Base-by-base conservation (phyloP, 148 eudicot species). In the Oxyria digyna region DNA sequence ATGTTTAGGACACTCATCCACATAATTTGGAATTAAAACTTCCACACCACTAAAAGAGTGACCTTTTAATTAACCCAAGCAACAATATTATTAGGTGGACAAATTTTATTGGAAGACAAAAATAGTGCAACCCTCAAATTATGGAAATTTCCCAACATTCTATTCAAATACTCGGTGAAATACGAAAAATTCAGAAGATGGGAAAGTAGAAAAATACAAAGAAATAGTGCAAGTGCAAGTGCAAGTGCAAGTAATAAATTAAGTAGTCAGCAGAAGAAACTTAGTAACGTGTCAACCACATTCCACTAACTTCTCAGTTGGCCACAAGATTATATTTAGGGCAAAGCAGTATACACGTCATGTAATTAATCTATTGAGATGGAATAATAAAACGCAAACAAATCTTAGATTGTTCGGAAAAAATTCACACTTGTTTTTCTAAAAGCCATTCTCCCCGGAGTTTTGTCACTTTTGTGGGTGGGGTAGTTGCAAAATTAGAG, bases 171-270 rank as follows among this genome's bases (percentile, higher is more conserved):
- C n/a, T 31, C 4, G 1, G 12, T n/a, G n/a, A n/a, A n/a, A n/a
- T n/a, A 48, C 1, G 14, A 11, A 55, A 57, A 13, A 59, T 15
- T 14, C 2, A 5, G 37, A 27, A 27, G 29, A 27, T 4, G 27
- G 38, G 65, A 59, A 59, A 59, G 37, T 59, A 20, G 37, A 59
- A 59, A 59, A 59, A 59, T 59, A n/a, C n/a, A n/a, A n/a, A n/a
- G n/a, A n/a, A n/a, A n/a, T n/a, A n/a, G n/a, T n/a, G n/a, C n/a
- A n/a, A n/a, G n/a, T n/a, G n/a, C n/a, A n/a, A n/a, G n/a, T n/a
- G n/a, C n/a, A n/a, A 55, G 12, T 24, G 33, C 57, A 50, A 49
- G 26, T 55, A 27, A 27, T 55, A 55, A 55, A 55, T 32, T 26
- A 21, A 18, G 17, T 2, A 43, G 23, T 21, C n/a, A n/a, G n/a